Percentiles rank a stretch among this genome's conserved stretches.
Conservation (phyloP, 768 basidiomycete species). For the Suillus lakei region DNA sequence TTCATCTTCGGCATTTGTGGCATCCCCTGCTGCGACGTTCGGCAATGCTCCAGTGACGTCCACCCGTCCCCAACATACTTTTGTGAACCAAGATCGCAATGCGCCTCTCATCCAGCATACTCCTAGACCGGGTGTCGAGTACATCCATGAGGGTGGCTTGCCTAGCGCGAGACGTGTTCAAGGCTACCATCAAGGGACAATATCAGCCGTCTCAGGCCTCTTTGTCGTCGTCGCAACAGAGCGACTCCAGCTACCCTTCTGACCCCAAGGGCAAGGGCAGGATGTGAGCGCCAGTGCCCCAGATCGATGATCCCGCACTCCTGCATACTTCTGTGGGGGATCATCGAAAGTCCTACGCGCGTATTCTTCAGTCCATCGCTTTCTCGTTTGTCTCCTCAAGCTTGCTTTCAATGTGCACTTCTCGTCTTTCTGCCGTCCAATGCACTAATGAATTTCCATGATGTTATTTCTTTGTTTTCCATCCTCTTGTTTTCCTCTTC, state of each 20-base stretch:
- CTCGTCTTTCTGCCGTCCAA: neutral
- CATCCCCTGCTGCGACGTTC: constrained; percentile 13
- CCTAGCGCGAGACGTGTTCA: constrained; percentile 15
- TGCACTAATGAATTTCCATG: neutral
- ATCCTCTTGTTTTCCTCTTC: neutral
- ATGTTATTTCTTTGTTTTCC: neutral
- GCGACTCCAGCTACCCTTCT: constrained; percentile 15
- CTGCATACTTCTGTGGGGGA: too few relatives aligned
- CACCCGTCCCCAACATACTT: constrained; percentile 1
- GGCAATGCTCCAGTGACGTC: neutral
- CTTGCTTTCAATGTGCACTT: neutral
- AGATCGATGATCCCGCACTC: neutral
- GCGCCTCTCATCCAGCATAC: constrained; percentile 5
- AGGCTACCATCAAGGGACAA: constrained; percentile 9
- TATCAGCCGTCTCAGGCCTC: constrained; percentile 17
- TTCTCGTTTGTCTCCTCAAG: neutral
- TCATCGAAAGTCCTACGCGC: neutral
- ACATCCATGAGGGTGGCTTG: constrained; percentile 12
- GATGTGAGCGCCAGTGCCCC: constrained; percentile 2
- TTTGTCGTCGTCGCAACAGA: constrained; percentile 26
- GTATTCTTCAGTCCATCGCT: neutral
- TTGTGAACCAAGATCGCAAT: constrained; percentile 15
- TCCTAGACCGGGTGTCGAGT: constrained; percentile 23
- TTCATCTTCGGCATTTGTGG: constrained; percentile 12
- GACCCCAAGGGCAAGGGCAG: constrained; percentile 14